Base-by-base conservation (phyloP, 805 yeast genomes). In the Lipomyces sp. region DNA sequence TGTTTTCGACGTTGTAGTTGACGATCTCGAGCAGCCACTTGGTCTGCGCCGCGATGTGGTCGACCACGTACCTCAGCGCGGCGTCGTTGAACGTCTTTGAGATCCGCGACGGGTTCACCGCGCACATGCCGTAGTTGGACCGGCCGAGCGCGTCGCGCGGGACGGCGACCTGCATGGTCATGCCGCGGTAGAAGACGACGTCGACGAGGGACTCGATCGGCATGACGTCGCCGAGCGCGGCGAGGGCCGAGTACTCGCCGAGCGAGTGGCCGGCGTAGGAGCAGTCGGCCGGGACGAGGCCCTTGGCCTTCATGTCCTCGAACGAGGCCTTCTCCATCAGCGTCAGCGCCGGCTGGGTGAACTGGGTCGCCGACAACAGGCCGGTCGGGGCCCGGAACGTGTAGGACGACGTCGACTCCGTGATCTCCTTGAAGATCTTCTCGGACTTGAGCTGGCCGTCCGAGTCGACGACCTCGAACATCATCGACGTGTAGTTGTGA, bases 141-240 rank as follows among this genome's bases (percentile, higher is more conserved):
- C 98, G 85, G 43, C 99, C 99, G 45, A 73, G 68, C 49, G 82
- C 80, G 72, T 93, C 99, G 76, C 99, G 85, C 68, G 98, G 98
- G 61, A 93, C 99, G 42, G 98, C 98, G 60, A 93, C 98, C 77
- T 93, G 98, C 99, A 93, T 93, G 43, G 99, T 95, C 98, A 93
- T 93, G 80, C 99, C 99, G 78, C 99, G 84, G 80, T 93, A 95
- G 80, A 93, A 93, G 28, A 58, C 61, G 35, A 58, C 58, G 32
- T 58, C 61, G 21, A 58, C 61, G n/a, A 58, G 42, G 2, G 47
- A 85, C 75, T 93, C 98, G 63, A 93, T 89, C 43, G 98, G 96
- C 98, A 93, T 91, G 53, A 95, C 97, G 69, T 93, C 96, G 47
- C 96, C 98, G 65, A 93, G 77, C 24, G 98, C 89, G 16, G 98